Evolutionary conservation across 2,329 filamentous ascomycete genomes (phyloP).

Genomic region (Lachnellula arida): DNA sequence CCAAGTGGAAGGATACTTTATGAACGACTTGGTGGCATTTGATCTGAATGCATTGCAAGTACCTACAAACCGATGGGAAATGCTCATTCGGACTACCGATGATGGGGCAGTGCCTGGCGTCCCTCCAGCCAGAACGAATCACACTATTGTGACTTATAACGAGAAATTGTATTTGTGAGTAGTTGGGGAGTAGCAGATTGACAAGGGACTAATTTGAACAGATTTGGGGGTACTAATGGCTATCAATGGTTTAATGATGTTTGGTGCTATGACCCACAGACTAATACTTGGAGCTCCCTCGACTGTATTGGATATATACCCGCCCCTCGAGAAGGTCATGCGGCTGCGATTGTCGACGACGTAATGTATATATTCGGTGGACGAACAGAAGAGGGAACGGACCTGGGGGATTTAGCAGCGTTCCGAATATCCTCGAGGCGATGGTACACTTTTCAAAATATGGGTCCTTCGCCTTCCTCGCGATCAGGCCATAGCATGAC

Average conservation of each 20-base stretch:
- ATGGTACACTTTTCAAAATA: slow-evolving; percentile 99
- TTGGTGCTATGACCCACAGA: slow-evolving; percentile 85
- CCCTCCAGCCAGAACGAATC: slow-evolving; percentile 89
- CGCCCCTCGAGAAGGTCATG: slow-evolving; percentile 87
- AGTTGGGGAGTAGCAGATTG: not conserved
- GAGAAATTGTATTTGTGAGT: slow-evolving; percentile 90
- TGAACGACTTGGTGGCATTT: slow-evolving; percentile 94
- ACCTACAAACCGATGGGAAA: slow-evolving; percentile 88
- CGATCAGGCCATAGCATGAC: slow-evolving; percentile 98
- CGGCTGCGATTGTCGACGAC: slow-evolving; percentile 87
- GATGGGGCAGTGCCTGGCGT: slow-evolving; percentile 58
- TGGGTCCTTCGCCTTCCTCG: slow-evolving; percentile 92
- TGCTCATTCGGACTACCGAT: slow-evolving; percentile 74
- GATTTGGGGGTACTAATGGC: slow-evolving; percentile 96
- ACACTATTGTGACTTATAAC: slow-evolving; percentile 85
- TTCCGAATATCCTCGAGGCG: slow-evolving; percentile 76
- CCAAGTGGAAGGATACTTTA: slow-evolving; percentile 95
- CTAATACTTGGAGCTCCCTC: slow-evolving; percentile 79
- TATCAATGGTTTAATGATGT: slow-evolving; percentile 98
- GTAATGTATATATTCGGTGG: slow-evolving; percentile 99
- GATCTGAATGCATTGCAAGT: slow-evolving; percentile 93
- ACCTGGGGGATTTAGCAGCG: slow-evolving; percentile 88
- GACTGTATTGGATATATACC: slow-evolving; percentile 99
- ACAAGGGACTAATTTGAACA: slow-evolving; percentile 34
- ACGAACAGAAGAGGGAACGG: slow-evolving; percentile 85